These are phyloP conservation scores for Penicillium sp. DNA, from an alignment of 2,329 filamentous ascomycete genomes.

Conservation along the genomic window DNA sequence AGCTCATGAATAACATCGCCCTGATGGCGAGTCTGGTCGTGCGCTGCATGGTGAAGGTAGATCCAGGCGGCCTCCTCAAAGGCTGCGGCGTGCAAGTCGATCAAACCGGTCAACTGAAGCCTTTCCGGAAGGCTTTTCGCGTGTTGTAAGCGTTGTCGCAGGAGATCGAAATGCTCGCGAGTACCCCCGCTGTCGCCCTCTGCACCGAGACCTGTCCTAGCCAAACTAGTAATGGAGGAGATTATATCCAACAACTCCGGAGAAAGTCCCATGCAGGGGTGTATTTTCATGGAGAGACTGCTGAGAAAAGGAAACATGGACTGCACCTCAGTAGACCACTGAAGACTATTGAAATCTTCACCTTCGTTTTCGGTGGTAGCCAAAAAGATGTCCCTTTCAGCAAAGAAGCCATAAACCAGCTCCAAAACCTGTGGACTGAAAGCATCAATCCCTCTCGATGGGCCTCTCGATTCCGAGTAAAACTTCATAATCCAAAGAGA, in stretches of 20 bases:
- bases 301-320: not conserved
- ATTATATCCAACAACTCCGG: not conserved
- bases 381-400: not conserved
- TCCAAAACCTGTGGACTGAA: not conserved
- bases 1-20: not conserved
- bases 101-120: not conserved
- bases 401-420: not conserved
- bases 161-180: not conserved
- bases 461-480: not conserved
- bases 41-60: not conserved
- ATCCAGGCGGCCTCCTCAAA: not conserved
- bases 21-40: not conserved
- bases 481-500: not conserved
- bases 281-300: not conserved
- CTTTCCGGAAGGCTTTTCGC: not conserved
- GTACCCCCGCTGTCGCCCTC: not conserved
- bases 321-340: not conserved
- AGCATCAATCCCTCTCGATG: not conserved
- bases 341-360: not conserved
- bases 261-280: not conserved
- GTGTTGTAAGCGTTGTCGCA: not conserved
- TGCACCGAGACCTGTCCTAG: not conserved
- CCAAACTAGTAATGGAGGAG: not conserved
- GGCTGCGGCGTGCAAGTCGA: not conserved
- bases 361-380: not conserved